phyloP scores from a whole-genome alignment of 257 asterid genomes.

The Solanum sejunctum region DNA sequence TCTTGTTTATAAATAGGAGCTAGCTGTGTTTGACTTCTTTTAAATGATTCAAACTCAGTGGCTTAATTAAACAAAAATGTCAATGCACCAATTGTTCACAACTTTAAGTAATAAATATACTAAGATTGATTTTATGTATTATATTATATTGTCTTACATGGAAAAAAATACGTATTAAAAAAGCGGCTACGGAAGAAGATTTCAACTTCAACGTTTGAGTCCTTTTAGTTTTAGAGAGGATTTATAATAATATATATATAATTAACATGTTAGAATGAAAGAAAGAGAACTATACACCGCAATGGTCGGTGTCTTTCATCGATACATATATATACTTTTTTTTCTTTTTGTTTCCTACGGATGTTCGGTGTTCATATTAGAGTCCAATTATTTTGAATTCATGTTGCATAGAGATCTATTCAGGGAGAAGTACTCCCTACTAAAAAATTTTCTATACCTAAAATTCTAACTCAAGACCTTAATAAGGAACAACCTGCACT shows the following conservation, averaged over 20 bases:
- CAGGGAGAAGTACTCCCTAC: too few species aligned
- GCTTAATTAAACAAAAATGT: conserved; percentile 41
- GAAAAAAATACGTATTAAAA: not conserved
- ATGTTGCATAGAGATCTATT: too few species aligned
- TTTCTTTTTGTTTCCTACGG: too few species aligned
- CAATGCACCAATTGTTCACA: conserved; percentile 49
- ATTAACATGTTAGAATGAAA: not conserved
- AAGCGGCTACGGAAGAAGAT: conserved; percentile 22
- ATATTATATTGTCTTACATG: not conserved
- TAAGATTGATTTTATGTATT: not conserved
- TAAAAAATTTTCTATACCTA: too few species aligned
- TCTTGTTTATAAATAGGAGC: conserved; percentile 28
- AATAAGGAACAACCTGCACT: too few species aligned
- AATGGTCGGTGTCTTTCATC: conserved; percentile 15
- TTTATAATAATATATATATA: too few species aligned
- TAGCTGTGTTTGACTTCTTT: conserved; percentile 55
- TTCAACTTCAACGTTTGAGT: conserved; percentile 90
- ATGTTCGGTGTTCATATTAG: too few species aligned
- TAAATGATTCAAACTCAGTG: conserved; percentile 39
- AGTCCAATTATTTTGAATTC: too few species aligned
- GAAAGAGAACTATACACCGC: conserved; percentile 18
- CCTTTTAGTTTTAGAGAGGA: conserved; percentile 33
- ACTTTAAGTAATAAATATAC: not conserved
- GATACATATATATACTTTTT: too few species aligned
- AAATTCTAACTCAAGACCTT: too few species aligned